Percentiles rank a stretch among this genome's conserved stretches.
Conservation (phyloP, 2,329 filamentous ascomycete genomes). For the Fusarium keratoplasticum region DNA sequence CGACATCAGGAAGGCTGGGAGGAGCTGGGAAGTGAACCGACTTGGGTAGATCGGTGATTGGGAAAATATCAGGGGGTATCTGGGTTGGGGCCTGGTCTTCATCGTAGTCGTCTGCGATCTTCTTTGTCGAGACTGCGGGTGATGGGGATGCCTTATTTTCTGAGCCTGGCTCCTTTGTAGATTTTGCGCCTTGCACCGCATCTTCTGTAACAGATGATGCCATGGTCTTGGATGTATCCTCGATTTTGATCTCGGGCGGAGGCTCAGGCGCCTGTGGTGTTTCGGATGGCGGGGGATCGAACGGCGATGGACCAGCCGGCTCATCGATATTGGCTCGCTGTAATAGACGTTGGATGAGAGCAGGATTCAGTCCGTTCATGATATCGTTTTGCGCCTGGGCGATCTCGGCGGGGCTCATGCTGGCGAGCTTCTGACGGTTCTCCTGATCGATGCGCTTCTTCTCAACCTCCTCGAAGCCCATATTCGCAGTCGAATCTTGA, state of each 20-base stretch:
- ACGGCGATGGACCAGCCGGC: constrained; percentile 54
- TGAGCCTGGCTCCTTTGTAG: not conserved
- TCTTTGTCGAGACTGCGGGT: constrained; percentile 36
- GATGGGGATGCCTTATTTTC: not conserved
- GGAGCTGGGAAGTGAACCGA: constrained; percentile 73
- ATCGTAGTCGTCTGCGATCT: constrained; percentile 50
- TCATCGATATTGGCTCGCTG: constrained; percentile 82
- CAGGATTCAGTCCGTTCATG: constrained; percentile 80
- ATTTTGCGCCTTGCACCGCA: not conserved
- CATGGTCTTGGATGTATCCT: constrained; percentile 45
- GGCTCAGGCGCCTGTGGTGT: constrained; percentile 11
- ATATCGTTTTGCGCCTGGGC: constrained; percentile 83
- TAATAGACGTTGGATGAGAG: constrained; percentile 81
- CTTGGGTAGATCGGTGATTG: constrained; percentile 53
- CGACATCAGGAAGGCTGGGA: constrained; percentile 74
- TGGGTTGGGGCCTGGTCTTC: constrained; percentile 57
- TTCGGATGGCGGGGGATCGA: constrained; percentile 51
- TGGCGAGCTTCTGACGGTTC: constrained; percentile 77
- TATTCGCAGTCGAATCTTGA: not conserved
- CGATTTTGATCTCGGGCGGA: constrained; percentile 50
- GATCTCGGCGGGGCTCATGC: constrained; percentile 87
- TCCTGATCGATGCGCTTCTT: constrained; percentile 82
- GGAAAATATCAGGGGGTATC: constrained; percentile 57
- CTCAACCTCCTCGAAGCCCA: constrained; percentile 65
- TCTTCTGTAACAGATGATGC: not conserved